Percentiles rank a stretch among this genome's conserved stretches.
These are phyloP conservation scores for Hypoxylon sp. DNA, from an alignment of 2,329 filamentous ascomycete species.

Conservation along the genomic window DNA sequence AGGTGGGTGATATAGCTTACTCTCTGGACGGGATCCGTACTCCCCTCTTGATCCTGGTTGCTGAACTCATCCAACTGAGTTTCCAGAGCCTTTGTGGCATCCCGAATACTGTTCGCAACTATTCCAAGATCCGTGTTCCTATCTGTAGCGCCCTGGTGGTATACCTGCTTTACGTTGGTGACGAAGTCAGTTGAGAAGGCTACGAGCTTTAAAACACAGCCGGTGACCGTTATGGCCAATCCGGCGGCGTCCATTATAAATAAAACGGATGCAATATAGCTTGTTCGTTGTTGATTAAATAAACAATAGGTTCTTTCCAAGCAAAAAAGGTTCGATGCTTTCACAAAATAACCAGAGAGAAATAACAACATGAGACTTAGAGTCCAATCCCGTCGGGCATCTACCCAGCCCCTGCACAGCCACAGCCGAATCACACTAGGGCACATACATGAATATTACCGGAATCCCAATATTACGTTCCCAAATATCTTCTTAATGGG, in stretches of 20 bases:
- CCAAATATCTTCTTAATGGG: too few species aligned
- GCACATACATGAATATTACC: too few species aligned
- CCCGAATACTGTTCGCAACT: conserved; percentile 38
- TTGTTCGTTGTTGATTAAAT: neutral
- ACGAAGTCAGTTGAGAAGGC: conserved; percentile 45
- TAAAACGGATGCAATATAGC: neutral
- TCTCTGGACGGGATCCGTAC: conserved; percentile 20
- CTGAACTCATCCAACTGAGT: conserved; percentile 29
- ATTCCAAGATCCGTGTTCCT: conserved; percentile 38
- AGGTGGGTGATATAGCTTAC: conserved; percentile 22
- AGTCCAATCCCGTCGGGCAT: too few species aligned
- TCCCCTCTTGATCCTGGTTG: neutral
- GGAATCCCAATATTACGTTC: too few species aligned
- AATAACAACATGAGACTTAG: too few species aligned
- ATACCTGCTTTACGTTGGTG: conserved; percentile 45
- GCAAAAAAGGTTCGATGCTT: neutral
- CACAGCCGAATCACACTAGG: too few species aligned
- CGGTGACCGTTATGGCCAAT: conserved; percentile 40
- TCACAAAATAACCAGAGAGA: neutral
- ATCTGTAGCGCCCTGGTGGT: conserved; percentile 42
- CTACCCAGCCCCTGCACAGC: too few species aligned
- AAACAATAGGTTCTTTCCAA: neutral
- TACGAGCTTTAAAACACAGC: conserved; percentile 43
- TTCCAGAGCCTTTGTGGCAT: conserved; percentile 36
- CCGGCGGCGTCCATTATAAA: conserved; percentile 37